These are phyloP conservation scores for Verbena officinalis DNA, from an alignment of 257 asterid species.

Conservation along the genomic window DNA sequence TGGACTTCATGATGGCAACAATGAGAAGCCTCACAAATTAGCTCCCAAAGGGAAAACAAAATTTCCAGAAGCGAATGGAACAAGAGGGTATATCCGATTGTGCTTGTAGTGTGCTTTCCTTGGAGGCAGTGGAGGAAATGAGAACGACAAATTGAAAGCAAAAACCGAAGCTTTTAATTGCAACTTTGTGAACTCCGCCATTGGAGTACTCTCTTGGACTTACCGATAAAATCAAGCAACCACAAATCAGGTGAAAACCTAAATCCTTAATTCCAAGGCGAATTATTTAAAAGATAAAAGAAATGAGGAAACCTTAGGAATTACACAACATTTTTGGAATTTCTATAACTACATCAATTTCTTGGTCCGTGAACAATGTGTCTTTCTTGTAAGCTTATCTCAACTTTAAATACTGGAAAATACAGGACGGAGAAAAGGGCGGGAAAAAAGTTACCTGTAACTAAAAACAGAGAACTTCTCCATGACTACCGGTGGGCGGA, in stretches of 20 bases:
- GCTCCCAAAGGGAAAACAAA: constrained; percentile 14
- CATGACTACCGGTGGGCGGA: constrained; percentile 20
- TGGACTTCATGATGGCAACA: constrained; percentile 38
- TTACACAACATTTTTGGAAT: constrained; percentile 2
- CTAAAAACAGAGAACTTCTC: neutral
- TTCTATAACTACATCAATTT: constrained; percentile 5
- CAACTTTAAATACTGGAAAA: constrained; percentile 27
- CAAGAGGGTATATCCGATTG: constrained; percentile 8
- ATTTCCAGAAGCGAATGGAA: constrained; percentile 16
- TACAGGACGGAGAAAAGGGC: neutral
- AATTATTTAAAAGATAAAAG: neutral
- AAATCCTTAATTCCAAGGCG: constrained; percentile 37
- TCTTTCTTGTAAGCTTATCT: constrained; percentile 21
- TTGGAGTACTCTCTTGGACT: constrained; percentile 38
- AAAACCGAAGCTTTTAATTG: constrained; percentile 26
- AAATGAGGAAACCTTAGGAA: neutral
- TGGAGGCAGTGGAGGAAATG: constrained; percentile 27
- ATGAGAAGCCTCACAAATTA: constrained; percentile 14
- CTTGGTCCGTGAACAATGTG: constrained; percentile 25
- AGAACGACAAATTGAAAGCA: constrained; percentile 30
- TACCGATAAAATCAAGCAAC: constrained; percentile 25
- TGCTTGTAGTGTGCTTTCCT: constrained; percentile 12
- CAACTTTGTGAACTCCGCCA: constrained; percentile 49
- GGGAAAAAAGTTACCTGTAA: neutral
- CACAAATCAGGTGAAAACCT: constrained; percentile 34